Base-by-base conservation (phyloP, 257 asterid species). In the Solanum chilense region DNA sequence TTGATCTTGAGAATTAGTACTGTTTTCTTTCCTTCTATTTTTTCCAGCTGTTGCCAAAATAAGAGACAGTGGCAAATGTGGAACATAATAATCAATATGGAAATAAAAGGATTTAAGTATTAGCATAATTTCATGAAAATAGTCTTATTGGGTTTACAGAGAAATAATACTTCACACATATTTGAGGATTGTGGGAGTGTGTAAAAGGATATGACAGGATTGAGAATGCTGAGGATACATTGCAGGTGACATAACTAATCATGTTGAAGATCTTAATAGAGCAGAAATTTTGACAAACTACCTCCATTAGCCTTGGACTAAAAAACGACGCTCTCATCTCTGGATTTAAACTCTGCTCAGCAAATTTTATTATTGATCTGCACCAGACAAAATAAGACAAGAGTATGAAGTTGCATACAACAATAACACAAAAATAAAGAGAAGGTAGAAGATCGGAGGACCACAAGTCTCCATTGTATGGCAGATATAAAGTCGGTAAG, bases 301-400 rank as follows among this genome's bases (percentile, higher is more conserved):
- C 99, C 99, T 97, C 99, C 99, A 97, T 94, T 81, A 97, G 98
- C 82, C 99, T 94, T 71, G 99, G 99, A 93, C 99, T 97, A 85
- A 95, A 97, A 90, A 93, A 92, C 64, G 94, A 94, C 60, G 93
- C 89, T 92, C 99, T 93, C 92, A 89, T 88, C 85, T 92, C 96
- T 85, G 98, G 94, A 92, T 95, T 94, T 88, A 97, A 92, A 91
- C 97, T 89, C 92, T 92, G 98, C 89, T 94, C 99, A 75, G 97
- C 96, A 87, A 97, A 97, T 91, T 80, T 94, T 90, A 97, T 90
- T 88, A 97, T 93, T 88, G 98, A 91, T 88, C 99, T 97, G 96
- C 91, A 52, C 86, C 85, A 89, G 74, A 70, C 77, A 85, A 66
- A 86, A 84, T 47, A 70, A 20, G 12, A 89, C 90, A 52, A 83